Base-by-base conservation (phyloP, 768 basidiomycete genomes). In the Suillus bovinus region DNA sequence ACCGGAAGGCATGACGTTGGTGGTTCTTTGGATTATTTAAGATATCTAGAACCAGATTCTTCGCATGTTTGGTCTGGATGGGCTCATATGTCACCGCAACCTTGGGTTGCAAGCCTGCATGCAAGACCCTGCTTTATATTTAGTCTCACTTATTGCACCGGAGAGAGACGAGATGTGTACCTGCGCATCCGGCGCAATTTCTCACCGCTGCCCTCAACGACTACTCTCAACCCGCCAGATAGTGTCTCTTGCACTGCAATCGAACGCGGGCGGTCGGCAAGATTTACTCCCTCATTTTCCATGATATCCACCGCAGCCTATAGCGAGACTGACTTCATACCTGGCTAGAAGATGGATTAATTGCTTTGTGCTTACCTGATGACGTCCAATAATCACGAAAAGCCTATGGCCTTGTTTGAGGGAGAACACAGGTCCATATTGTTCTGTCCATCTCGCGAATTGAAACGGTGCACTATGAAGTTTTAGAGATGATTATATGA, bases 401-500 rank as follows among this genome's bases (percentile, higher is more conserved):
- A 63, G 11, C 1, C 41, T 47, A 13, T 50, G 4, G 1, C 87
- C 86, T 64, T 83, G 81, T 6, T 80, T 77, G 1, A 88, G 69
- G 0, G 82, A 79, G 64, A 86, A 85, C 0, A 88, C 77, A 0
- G 87, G 86, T 0, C 87, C 87, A 65, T 87, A 87, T 63, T 79
- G 67, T 66, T 86, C 77, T 3, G 82, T 84, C 81, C 85, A 83
- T 67, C 82, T 78, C 36, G 86, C 82, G 53, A 84, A 86, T 34
- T 33, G 64, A 69, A 60, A 16, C 66, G 71, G 17, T n/a, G 47
- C 17, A 39, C 13, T 5, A 22, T 22, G 11, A 27, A 47, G 9
- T 11, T 31, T 34, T 41, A 34, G 1, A 38, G 8, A 41, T n/a
- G 31, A 31, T 9, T 0, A 8, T 9, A 29, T 16, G n/a, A 22